Conservation (phyloP, 306 rosid species). For the Pueraria montana region DNA sequence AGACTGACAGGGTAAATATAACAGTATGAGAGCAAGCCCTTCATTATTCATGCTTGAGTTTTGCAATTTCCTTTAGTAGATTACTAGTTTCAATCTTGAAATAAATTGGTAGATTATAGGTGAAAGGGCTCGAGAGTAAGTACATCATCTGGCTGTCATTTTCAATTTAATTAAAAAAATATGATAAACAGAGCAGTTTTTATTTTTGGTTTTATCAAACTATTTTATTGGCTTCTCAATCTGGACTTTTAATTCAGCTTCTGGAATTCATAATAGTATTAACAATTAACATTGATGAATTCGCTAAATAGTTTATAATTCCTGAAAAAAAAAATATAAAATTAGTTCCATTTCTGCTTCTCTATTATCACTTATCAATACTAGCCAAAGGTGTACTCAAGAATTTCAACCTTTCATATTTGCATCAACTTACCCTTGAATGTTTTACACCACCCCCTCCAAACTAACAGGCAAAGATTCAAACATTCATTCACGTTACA, state of each 20-base stretch:
- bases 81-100: background rate
- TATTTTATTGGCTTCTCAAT: background rate
- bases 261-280: background rate
- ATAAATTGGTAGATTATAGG: background rate
- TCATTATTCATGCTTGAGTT: background rate
- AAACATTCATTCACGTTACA: background rate
- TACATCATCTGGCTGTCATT: background rate
- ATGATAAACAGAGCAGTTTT: background rate
- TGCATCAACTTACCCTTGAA: background rate
- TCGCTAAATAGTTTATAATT: background rate
- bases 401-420: slow-evolving; percentile 21
- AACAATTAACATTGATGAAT: background rate
- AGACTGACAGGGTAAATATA: background rate
- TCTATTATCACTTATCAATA: background rate
- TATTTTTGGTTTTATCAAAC: background rate
- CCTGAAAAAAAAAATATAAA: too few species aligned
- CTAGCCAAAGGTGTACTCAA: background rate
- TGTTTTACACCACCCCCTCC: too few species aligned
- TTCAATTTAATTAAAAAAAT: background rate
- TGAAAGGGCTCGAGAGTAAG: background rate
- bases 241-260: background rate
- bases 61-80: background rate
- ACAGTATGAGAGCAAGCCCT: background rate
- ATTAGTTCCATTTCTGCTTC: background rate
- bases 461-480: background rate